phyloP scores from a whole-genome alignment of 805 yeast species.

The Kuraishia piskuri region DNA sequence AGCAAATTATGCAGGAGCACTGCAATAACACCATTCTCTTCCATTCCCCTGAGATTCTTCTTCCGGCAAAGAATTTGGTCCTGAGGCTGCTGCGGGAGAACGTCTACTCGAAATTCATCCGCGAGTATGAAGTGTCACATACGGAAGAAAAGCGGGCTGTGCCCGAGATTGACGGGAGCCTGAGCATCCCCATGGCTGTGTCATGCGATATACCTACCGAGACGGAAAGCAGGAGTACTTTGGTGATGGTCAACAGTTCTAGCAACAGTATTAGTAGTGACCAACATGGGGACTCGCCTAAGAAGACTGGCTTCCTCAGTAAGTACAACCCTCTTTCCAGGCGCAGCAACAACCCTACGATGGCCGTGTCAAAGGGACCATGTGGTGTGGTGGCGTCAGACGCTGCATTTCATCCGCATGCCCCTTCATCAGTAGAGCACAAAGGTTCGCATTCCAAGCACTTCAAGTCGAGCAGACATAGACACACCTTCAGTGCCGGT shows the following conservation, averaged over 20 bases:
- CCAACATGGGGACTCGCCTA: neutral
- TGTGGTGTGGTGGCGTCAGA: neutral
- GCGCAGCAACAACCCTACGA: neutral
- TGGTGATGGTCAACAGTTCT: neutral
- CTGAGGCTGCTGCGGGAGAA: conserved; percentile 23
- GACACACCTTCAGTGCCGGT: neutral
- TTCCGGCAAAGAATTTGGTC: conserved; percentile 22
- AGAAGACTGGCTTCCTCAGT: neutral
- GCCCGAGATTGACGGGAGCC: neutral
- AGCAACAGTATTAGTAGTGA: neutral
- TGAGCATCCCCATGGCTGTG: neutral
- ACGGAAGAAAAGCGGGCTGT: neutral
- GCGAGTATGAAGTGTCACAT: neutral
- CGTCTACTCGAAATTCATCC: conserved; percentile 19
- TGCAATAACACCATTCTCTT: conserved; percentile 12
- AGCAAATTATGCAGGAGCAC: conserved; percentile 19
- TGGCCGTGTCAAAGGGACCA: neutral
- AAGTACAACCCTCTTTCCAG: neutral
- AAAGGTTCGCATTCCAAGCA: neutral
- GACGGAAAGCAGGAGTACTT: neutral
- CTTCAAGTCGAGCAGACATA: neutral
- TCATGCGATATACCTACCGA: neutral
- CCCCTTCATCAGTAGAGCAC: neutral
- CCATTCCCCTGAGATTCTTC: conserved; percentile 22
- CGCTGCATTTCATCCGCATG: neutral